Evolutionary conservation across 2,329 filamentous ascomycete genomes (phyloP).

Genomic region (Neofusicoccum ribis): DNA sequence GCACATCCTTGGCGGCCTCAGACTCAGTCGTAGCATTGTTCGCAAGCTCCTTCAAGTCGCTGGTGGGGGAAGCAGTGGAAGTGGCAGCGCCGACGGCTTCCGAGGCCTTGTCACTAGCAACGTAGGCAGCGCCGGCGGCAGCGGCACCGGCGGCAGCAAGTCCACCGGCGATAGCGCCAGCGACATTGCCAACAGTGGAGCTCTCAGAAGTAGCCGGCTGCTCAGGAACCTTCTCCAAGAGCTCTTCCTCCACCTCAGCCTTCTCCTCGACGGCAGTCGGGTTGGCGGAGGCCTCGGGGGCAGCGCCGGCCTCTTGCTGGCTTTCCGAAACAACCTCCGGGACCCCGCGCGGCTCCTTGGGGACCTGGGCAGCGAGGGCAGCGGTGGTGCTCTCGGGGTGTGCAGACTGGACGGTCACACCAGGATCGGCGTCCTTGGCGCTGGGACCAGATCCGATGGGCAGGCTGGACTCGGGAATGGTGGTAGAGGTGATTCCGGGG

Average conservation of each 20-base stretch:
- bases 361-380: constrained; percentile 47
- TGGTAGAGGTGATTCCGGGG: constrained; percentile 55
- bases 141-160: constrained; percentile 42
- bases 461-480: constrained; percentile 82
- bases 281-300: constrained; percentile 68
- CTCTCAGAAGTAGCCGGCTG: constrained; percentile 51
- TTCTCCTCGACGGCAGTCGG: constrained; percentile 69
- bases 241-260: constrained; percentile 68
- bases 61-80: constrained; percentile 15
- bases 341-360: constrained; percentile 44
- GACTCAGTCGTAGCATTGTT: background rate
- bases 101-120: constrained; percentile 37
- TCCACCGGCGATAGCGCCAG: constrained; percentile 45
- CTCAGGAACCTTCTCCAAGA: constrained; percentile 66
- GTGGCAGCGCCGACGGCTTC: constrained; percentile 32
- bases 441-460: constrained; percentile 56
- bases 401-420: constrained; percentile 44
- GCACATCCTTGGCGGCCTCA: background rate
- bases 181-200: constrained; percentile 50
- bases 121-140: constrained; percentile 41
- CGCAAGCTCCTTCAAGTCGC: constrained; percentile 8
- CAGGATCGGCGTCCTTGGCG: constrained; percentile 39
- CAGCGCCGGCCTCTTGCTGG: constrained; percentile 64
- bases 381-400: constrained; percentile 48
- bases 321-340: constrained; percentile 70